Evolutionary conservation across 2,329 filamentous ascomycete species (phyloP), one percentile per base, ranked within the genome.

Genomic region (Ophiosphaerella korrae): DNA sequence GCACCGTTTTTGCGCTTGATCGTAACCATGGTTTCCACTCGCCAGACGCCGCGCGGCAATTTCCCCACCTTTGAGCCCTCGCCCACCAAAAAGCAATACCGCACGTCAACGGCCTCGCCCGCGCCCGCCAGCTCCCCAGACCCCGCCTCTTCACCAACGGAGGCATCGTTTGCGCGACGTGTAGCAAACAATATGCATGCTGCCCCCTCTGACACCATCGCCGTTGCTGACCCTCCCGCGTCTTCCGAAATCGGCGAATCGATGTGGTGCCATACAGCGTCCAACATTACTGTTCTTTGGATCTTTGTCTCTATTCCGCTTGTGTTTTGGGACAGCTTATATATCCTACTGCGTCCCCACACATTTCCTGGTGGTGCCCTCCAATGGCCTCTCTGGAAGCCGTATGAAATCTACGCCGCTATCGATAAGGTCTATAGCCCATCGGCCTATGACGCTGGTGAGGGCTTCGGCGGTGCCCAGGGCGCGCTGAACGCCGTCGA

Each of bases 341-440:
- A 96, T 77, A 85, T 96, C 34, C 78, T 96, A 40, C 77, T 89
- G 46, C 89, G 92, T 16, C 92, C 92, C 26, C 84, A 87, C 73
- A 89, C 86, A 50, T 94, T 96, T 89, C 84, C 87, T 0, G 89
- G 90, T 60, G 91, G 91, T 13, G 75, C 74, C 40, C 77, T 88
- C 45, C 89, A 95, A 76, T 81, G 77, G 62, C 88, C 89, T 1
- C 64, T 96, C 36, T 96, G 84, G 82, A 77, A 75, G 26, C 90
- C 89, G 0, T 96, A 96, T 75, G 84, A 82, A 66, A 83, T 95
- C 1, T 96, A 96, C 76, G 89, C 88, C 50, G 77, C 80, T 43
- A 79, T 96, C 59, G 92, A 96, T 74, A 80, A 92, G 72, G 80
- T 93, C 29, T 96, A 96, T 76, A 90, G 91, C 35, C 87, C 82